phyloP scores from a whole-genome alignment of 2,329 filamentous ascomycete genomes.

The Gliomastix tumulicola region DNA sequence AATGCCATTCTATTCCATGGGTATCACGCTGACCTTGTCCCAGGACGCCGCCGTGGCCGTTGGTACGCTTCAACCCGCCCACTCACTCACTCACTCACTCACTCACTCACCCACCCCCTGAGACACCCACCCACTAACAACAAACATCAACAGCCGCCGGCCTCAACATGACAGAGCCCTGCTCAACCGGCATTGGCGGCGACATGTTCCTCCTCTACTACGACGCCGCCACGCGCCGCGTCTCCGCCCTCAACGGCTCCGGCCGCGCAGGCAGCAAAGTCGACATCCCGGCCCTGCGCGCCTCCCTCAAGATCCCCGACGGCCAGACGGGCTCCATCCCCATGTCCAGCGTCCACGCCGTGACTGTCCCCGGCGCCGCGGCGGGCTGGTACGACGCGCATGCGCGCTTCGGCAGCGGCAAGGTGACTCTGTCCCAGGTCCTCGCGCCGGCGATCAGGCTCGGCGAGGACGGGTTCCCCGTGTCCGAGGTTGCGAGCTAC shows the following conservation, averaged over 20 bases:
- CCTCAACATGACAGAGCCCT: slow-evolving; percentile 88
- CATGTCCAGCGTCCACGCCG: slow-evolving; percentile 68
- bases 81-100: neutral
- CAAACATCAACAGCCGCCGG: slow-evolving; percentile 60
- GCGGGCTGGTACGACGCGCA: slow-evolving; percentile 91
- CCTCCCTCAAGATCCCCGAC: slow-evolving; percentile 58
- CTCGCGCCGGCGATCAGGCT: slow-evolving; percentile 77
- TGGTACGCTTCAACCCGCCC: slow-evolving; percentile 40
- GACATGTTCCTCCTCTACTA: slow-evolving; percentile 97
- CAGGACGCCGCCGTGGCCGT: slow-evolving; percentile 96
- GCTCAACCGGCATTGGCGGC: slow-evolving; percentile 89
- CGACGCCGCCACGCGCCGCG: slow-evolving; percentile 72
- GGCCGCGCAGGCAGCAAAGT: slow-evolving; percentile 69
- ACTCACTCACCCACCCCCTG: neutral
- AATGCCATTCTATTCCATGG: neutral
- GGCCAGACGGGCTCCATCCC: slow-evolving; percentile 58
- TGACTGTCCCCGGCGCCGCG: slow-evolving; percentile 83
- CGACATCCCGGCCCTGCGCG: slow-evolving; percentile 63
- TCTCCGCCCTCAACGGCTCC: slow-evolving; percentile 86
- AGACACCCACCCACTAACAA: neutral
- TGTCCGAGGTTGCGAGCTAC: slow-evolving; percentile 68
- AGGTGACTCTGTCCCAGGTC: slow-evolving; percentile 68
- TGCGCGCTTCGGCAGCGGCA: slow-evolving; percentile 84
- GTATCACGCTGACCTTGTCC: neutral
- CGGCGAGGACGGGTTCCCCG: slow-evolving; percentile 83